Percentiles rank a stretch among this genome's conserved stretches.
Evolutionary conservation across 768 basidiomycete genomes (phyloP).

Genomic region (Psilocybe sp.): DNA sequence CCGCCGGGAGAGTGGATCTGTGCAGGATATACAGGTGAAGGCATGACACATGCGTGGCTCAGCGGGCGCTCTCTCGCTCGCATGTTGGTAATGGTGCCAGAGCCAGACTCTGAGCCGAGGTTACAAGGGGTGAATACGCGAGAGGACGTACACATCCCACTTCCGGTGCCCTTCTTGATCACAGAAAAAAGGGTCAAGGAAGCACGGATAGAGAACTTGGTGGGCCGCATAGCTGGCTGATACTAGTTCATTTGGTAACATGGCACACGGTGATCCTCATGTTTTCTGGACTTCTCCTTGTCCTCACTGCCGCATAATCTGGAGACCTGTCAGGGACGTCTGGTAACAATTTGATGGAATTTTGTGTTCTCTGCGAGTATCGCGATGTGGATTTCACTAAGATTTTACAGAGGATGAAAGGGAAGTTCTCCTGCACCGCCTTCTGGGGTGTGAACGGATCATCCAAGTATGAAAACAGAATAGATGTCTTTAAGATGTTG

Average conservation of each 20-base stretch:
- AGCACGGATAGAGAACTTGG: conserved; percentile 36
- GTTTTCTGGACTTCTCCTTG: too few relatives aligned
- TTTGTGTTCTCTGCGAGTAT: too few relatives aligned
- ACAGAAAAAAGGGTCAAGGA: conserved; percentile 47
- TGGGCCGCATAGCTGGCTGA: conserved; percentile 10
- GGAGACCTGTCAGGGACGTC: too few relatives aligned
- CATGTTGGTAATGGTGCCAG: conserved; percentile 39
- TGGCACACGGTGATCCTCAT: too few relatives aligned
- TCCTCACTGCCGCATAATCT: too few relatives aligned
- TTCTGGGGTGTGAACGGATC: too few relatives aligned
- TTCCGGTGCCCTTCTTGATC: conserved; percentile 49
- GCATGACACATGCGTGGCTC: conserved; percentile 25
- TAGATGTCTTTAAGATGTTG: too few relatives aligned
- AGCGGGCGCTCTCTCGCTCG: conserved; percentile 13
- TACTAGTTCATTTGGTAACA: not conserved
- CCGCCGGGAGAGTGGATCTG: conserved; percentile 67
- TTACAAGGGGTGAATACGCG: conserved; percentile 7
- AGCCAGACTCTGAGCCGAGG: conserved; percentile 14
- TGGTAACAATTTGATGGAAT: too few relatives aligned
- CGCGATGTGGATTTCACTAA: too few relatives aligned
- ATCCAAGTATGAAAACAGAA: too few relatives aligned
- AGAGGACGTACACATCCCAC: not conserved
- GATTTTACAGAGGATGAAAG: too few relatives aligned
- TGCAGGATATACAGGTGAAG: conserved; percentile 70
- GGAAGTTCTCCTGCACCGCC: too few relatives aligned